Conservation (phyloP, 768 basidiomycete species). For the Leucocoprinus birnbaumii region DNA sequence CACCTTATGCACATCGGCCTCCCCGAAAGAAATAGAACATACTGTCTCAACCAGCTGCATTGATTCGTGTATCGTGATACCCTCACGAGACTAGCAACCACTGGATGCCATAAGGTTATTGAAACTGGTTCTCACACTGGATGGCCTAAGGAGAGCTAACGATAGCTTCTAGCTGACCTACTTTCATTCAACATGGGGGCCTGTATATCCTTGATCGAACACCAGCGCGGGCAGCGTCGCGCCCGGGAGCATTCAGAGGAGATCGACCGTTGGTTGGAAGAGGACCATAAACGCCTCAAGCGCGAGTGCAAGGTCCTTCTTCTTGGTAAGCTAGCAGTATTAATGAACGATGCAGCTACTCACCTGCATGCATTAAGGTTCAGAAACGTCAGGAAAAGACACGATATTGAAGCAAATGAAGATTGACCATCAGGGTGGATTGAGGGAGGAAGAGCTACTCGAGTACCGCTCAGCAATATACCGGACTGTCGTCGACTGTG, state of each 20-base stretch:
- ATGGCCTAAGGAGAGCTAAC: too few relatives aligned
- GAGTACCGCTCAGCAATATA: not conserved
- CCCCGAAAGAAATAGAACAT: too few relatives aligned
- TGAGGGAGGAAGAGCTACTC: not conserved
- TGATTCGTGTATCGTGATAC: too few relatives aligned
- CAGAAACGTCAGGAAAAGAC: conserved; percentile 91
- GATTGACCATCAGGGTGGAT: not conserved
- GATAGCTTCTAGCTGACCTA: too few relatives aligned
- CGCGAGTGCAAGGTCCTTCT: conserved; percentile 92
- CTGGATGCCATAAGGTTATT: too few relatives aligned
- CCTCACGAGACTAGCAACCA: too few relatives aligned
- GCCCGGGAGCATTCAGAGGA: too few relatives aligned
- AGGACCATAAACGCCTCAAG: conserved; percentile 77
- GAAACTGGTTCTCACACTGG: too few relatives aligned
- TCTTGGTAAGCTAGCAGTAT: conserved; percentile 42
- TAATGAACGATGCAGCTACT: too few relatives aligned
- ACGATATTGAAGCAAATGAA: not conserved
- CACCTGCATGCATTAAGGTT: conserved; percentile 48
- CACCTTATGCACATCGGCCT: too few relatives aligned
- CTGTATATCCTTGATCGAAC: conserved; percentile 59
- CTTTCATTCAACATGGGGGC: too few relatives aligned
- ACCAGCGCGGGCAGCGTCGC: conserved; percentile 53
- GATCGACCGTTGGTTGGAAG: conserved; percentile 84
- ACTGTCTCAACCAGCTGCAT: too few relatives aligned
- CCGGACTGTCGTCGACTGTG: not conserved